phyloP scores from a whole-genome alignment of 164 flowering plant species.

The Aristolochia contorta region DNA sequence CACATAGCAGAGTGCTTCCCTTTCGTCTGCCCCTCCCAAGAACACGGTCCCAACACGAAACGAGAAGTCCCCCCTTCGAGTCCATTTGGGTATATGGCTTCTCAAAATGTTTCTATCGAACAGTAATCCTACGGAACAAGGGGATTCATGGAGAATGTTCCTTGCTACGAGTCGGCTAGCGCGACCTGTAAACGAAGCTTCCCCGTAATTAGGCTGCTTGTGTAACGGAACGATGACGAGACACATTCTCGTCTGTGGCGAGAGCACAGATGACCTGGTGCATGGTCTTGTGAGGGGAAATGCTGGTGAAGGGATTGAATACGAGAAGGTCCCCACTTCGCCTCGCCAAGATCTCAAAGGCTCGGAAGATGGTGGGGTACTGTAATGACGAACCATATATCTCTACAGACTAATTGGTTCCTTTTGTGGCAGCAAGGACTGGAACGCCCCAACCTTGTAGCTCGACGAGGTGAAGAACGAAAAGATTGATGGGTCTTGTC shows the following conservation, averaged over 20 bases:
- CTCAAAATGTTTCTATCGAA: conserved; percentile 12
- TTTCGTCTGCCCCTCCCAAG: conserved; percentile 72
- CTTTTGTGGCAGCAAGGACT: conserved; percentile 38
- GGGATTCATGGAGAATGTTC: conserved; percentile 8
- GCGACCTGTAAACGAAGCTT: too few relatives aligned
- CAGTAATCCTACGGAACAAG: conserved; percentile 62
- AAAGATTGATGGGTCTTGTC: conserved; percentile 19
- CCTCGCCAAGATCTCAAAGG: conserved; percentile 11
- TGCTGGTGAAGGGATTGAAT: conserved; percentile 42
- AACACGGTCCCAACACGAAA: conserved; percentile 45
- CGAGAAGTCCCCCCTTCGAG: background rate
- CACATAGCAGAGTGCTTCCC: conserved; percentile 64
- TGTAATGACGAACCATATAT: too few relatives aligned
- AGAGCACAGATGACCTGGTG: conserved; percentile 7
- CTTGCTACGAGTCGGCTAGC: background rate
- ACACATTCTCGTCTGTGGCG: background rate
- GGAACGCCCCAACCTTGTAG: conserved; percentile 45
- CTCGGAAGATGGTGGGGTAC: background rate
- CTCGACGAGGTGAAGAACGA: conserved; percentile 21
- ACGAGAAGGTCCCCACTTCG: conserved; percentile 25
- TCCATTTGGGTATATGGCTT: conserved; percentile 15
- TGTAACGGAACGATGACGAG: conserved; percentile 13
- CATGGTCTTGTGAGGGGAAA: conserved; percentile 23
- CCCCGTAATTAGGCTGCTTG: conserved; percentile 13
- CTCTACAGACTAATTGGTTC: too few relatives aligned